phyloP scores from a whole-genome alignment of 371 early-diverging fungal genomes.

The Apophysomyces variabilis region DNA sequence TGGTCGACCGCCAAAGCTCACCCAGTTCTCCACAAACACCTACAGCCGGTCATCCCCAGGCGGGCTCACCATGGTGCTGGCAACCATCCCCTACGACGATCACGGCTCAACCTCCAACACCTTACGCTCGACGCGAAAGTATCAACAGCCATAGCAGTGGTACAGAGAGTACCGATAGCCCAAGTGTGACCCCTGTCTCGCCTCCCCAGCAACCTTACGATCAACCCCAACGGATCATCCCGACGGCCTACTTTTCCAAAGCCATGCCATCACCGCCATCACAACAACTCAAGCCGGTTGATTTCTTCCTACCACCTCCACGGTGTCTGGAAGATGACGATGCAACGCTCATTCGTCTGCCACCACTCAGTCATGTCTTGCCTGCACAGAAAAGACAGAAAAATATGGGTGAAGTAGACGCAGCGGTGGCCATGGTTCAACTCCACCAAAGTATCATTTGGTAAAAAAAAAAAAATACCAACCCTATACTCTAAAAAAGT shows the following conservation, averaged over 20 bases:
- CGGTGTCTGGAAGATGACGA: background rate
- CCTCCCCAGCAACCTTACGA: conserved; percentile 22
- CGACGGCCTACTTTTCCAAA: background rate
- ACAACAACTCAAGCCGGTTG: conserved; percentile 10
- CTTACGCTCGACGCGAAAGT: conserved; percentile 27
- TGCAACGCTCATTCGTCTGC: conserved; percentile 16
- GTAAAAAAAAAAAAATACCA: background rate
- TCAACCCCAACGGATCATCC: conserved; percentile 8
- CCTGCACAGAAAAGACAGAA: conserved; percentile 14
- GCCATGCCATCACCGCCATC: conserved; percentile 19
- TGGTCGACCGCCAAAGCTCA: background rate
- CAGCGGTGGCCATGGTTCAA: conserved; percentile 48
- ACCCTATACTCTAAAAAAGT: no score
- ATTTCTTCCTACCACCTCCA: background rate
- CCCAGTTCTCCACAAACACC: background rate
- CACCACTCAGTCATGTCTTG: conserved; percentile 27
- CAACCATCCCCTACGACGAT: conserved; percentile 6
- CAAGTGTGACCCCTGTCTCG: conserved; percentile 18
- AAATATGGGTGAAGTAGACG: conserved; percentile 31
- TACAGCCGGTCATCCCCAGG: background rate
- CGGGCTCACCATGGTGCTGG: conserved; percentile 6
- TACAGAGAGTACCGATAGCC: conserved; percentile 29
- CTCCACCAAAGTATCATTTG: conserved; percentile 14
- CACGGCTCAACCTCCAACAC: background rate
- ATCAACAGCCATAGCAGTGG: conserved; percentile 27